Evolutionary conservation across 169 alveolate genomes (phyloP), one percentile per base, ranked within the genome.

Genomic region (Plasmodium inui): DNA sequence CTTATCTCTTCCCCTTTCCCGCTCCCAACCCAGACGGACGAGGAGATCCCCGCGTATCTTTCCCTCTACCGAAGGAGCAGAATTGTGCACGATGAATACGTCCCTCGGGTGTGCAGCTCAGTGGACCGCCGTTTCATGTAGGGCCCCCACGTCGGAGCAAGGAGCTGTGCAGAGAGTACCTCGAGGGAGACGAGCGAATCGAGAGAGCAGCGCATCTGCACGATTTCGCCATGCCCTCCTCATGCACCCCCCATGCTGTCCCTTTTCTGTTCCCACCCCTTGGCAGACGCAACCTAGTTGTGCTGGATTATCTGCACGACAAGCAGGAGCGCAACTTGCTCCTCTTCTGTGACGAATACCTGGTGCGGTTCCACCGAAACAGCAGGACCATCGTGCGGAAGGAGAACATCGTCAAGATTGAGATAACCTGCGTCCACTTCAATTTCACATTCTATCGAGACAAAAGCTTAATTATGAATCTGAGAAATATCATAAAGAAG

Each of bases 371-470:
- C 53, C 44, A 88, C 32, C 73, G 83, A 14, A 61, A 88, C 39
- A 22, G 19, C 14, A n/a, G 67, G 17, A 39, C 22, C 70, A 30
- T 88, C 6, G 55, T 88, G 28, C 41, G 37, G 34, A 88, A 88
- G 71, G 76, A 76, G 28, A 78, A 88, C 34, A 88, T 88, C 0
- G 28, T 76, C 3, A 88, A 76, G 76, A 39, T 88, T 0, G 94
- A 88, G 5, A 88, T 88, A 8, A 44, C 50, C 22, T 88, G 94
- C 55, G 22, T 26, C 28, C 82, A 88, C 44, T 88, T 88, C 72
- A 88, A 88, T 53, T 39, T 88, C 9, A 79, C 57, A 41, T 88
- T 78, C 81, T 89, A 88, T 2, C 39, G 34, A 8, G 88, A 88
- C 5, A 88, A 88, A 76, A 78, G 37, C 44, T 57, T 88, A 55